These are phyloP conservation scores for Aspergillus fischeri DNA, from an alignment of 2,329 filamentous ascomycete genomes.

Conservation along the genomic window DNA sequence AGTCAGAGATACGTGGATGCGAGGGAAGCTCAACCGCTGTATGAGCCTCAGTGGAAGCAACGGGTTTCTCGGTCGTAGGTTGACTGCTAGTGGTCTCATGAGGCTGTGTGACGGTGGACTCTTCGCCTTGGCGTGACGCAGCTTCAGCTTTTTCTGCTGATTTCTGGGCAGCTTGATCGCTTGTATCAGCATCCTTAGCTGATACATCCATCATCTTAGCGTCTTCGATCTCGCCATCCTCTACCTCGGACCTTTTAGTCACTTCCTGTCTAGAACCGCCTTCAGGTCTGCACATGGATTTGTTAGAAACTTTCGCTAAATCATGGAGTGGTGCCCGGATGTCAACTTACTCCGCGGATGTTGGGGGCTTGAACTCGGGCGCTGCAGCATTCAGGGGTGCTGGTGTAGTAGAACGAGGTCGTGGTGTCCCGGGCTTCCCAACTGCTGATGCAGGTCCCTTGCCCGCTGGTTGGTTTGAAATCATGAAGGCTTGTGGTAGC, in stretches of 20 bases:
- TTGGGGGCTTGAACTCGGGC: conserved; percentile 37
- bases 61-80: conserved; percentile 9
- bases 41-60: conserved; percentile 9
- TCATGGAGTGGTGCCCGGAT: not conserved
- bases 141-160: conserved; percentile 12
- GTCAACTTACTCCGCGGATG: conserved; percentile 32
- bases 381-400: conserved; percentile 39
- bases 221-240: conserved; percentile 46
- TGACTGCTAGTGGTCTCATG: conserved; percentile 4
- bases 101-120: conserved; percentile 3
- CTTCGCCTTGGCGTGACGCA: conserved; percentile 9
- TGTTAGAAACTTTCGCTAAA: conserved; percentile 17
- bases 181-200: conserved; percentile 6
- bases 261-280: conserved; percentile 21
- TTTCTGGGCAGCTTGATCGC: conserved; percentile 10
- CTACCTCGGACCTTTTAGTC: conserved; percentile 34
- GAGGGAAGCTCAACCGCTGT: conserved; percentile 9
- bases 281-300: conserved; percentile 23
- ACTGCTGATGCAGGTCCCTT: conserved; percentile 13
- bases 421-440: conserved; percentile 26
- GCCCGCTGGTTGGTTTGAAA: conserved; percentile 23
- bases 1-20: conserved; percentile 13
- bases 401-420: conserved; percentile 28
- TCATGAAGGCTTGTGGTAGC: conserved; percentile 45
- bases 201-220: conserved; percentile 38